Base-by-base conservation (phyloP, 192 early-diverging fungal species). In the Coemansia sp. region DNA sequence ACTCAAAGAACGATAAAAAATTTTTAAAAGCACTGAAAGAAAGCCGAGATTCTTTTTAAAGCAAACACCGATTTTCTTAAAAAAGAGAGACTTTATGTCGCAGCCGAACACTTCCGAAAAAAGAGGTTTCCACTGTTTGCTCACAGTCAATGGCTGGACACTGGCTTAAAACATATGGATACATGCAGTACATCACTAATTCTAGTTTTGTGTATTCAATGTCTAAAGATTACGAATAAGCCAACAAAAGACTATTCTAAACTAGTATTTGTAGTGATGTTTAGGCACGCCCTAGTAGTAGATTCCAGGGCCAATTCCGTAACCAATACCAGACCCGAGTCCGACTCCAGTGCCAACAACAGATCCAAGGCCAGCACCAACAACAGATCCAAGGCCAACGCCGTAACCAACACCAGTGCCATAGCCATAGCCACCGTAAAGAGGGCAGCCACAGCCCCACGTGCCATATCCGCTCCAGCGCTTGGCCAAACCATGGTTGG, bases 391-490 rank as follows among this genome's bases (percentile, higher is more conserved):
- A 15, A 53, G 9, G 0, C 50, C 50, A 22, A 7, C 29, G 16
- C 7, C 27, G n/a, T 27, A 11, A 0, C 55, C 34, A 13, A 39
- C n/a, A 7, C 58, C 58, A 59, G 35, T 16, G n/a, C 58, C 55
- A n/a, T 35, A 35, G 2, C 55, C 55, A 18, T 35, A 15, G 12
- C 55, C 55, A 2, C 55, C 58, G 20, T 22, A 59, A 11, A 20
- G 2, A 0, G 58, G 20, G 35, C 58, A 59, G 34, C 37, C 58
- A 6, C 58, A 39, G 1, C 58, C 58, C 58, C 58, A 59, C 9
- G 58, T 20, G 18, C 20, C 20, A 59, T n/a, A 30, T 56, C 30
- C 53, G 29, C 29, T 15, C 53, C 58, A 59, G 58, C 58, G 58
- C 58, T 39, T 59, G 20, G 35, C 58, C 15, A 59, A 39, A 20